Base-by-base conservation (phyloP, 1,139 yeast genomes). In the Blastobotrys indianensis region DNA sequence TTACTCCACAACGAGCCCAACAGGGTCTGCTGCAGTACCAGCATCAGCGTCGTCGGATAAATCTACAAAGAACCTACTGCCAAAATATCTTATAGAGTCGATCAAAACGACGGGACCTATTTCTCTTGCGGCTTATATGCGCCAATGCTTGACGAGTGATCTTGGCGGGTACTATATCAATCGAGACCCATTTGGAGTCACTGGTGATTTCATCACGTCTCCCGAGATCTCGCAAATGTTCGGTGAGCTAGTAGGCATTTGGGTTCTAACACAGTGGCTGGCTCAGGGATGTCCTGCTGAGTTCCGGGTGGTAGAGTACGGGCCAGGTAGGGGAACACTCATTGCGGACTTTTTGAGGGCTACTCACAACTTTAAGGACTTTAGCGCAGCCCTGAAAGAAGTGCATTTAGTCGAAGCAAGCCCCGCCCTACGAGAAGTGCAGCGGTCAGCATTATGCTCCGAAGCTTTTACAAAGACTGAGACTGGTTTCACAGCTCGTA, bases 211-310 rank as follows among this genome's bases (percentile, higher is more conserved):
- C 62, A 75, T 82, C 47, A 86, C 95, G 0, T 82, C 92, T 0
- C 95, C 95, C 0, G 95, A 86, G 64, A 85, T 86, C 42, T 82
- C 94, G 3, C 87, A 86, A 40, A 82, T 85, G 67, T 86, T 86
- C 69, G 95, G 95, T 9, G 95, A 86, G 60, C 77, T 85, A 70
- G 74, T 85, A 46, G 95, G 94, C 0, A 68, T 86, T 8, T 86
- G 94, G 88, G 45, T 66, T 9, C 50, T 68, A 28, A 61, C 72
- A 2, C 73, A 76, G 23, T 85, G 90, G 86, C 58, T 75, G 44
- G 65, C 69, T 2, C 90, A 83, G 56, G 70, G 72, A 1, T 65
- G 63, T 36, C 85, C 88, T 0, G 31, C 53, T 1, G 53, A 60
- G 7, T 66, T 82, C 30, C 69, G 82, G 46, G 58, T 86, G n/a